Evolutionary conservation across 2,329 filamentous ascomycete genomes (phyloP), one percentile per base, ranked within the genome.

Genomic region (Gaeumannomyces sp.): DNA sequence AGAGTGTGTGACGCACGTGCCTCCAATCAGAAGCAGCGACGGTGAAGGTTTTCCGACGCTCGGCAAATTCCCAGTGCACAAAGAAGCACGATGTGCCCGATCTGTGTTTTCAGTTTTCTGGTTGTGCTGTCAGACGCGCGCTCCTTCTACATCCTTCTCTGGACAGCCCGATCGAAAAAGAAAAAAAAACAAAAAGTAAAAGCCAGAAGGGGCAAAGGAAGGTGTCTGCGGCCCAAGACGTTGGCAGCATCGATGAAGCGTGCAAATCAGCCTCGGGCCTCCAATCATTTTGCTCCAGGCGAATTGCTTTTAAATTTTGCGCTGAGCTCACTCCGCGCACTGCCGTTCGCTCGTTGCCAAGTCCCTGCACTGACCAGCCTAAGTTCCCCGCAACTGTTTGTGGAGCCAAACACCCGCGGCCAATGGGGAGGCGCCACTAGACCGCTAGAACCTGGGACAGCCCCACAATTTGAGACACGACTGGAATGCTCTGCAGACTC

Each of bases 1-100:
- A 63, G 50, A 58, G n/a, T 29, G 61, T 56, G 61, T 45, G 29
- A 58, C 61, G 61, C 61, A 63, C 61, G 61, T 63, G 61, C 61
- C 50, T 35, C 31, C 27, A 27, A 38, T 53, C 45, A 53, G 45
- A 53, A 53, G 45, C 45, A 53, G 45, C 45, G 22, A 10, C 45
- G 45, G 45, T 14, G 45, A 53, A 53, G 22, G 45, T 53, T 53
- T 45, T n/a, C 45, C 45, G 45, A 53, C 13, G 45, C 19, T n/a
- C 45, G 45, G 45, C 22, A 53, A 53, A 53, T n/a, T 53, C 45
- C 45, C 45, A n/a, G 45, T 3, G 19, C 13, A 53, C 45, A n/a
- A 53, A 5, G 45, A n/a, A 53, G 45, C 45, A 53, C 45, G 7
- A 53, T 22, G 19, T 10, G 22, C 22, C 45, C 19, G 45, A n/a